A percentile compares a stretch with the other conserved stretches of the same genome.
Evolutionary conservation across 768 basidiomycete genomes (phyloP).

Genomic region (Lentinula lateritia): DNA sequence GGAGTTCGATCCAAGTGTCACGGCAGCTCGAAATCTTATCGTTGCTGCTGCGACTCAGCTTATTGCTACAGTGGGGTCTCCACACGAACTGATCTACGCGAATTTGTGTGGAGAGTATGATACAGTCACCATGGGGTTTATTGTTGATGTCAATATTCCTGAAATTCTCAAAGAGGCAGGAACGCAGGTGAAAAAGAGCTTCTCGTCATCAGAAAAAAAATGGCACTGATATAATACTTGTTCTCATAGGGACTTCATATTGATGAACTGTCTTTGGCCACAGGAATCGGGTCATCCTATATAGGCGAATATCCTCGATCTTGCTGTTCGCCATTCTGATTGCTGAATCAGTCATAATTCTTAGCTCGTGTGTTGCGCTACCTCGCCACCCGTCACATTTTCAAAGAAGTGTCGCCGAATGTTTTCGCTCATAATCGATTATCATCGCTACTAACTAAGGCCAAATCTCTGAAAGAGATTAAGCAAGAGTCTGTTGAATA

Average conservation of each 20-base stretch:
- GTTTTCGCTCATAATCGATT: slow-evolving; percentile 21
- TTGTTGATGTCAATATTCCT: slow-evolving; percentile 24
- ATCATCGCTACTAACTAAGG: slow-evolving; percentile 21
- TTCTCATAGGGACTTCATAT: slow-evolving; percentile 24
- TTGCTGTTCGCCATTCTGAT: neutral
- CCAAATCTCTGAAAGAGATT: slow-evolving; percentile 12
- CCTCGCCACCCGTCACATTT: slow-evolving; percentile 23
- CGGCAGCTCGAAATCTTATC: slow-evolving; percentile 4
- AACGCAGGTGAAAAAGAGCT: slow-evolving; percentile 7
- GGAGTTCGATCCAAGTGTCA: neutral
- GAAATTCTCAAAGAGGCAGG: slow-evolving; percentile 30
- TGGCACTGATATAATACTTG: neutral
- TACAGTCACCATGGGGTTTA: slow-evolving; percentile 15
- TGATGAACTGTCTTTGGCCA: slow-evolving; percentile 25
- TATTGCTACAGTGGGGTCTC: slow-evolving; percentile 15
- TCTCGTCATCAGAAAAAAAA: too few species aligned
- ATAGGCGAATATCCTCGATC: slow-evolving; percentile 8
- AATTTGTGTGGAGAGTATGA: slow-evolving; percentile 11
- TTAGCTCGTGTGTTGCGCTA: slow-evolving; percentile 20
- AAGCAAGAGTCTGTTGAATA: slow-evolving; percentile 11
- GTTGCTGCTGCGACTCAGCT: slow-evolving; percentile 12
- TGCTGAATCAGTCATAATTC: neutral
- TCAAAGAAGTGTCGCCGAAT: slow-evolving; percentile 20
- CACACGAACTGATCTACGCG: slow-evolving; percentile 13
- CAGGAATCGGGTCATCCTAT: slow-evolving; percentile 21